Evolutionary conservation across 2,329 filamentous ascomycete genomes (phyloP).

Genomic region (Colletotrichum chlorophyti): DNA sequence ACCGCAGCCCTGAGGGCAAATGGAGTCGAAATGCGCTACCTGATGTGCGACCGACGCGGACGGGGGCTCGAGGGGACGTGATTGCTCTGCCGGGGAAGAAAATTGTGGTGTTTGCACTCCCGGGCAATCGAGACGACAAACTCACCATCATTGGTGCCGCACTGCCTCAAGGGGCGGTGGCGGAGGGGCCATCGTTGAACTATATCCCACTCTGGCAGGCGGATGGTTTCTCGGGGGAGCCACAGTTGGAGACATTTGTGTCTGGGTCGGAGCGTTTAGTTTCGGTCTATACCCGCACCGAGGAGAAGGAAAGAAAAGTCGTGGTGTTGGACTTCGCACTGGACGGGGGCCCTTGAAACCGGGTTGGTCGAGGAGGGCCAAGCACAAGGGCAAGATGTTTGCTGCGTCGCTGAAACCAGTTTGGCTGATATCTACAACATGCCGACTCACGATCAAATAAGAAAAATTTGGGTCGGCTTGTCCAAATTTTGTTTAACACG

Average conservation of each 20-base stretch:
- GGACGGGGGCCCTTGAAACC: background rate
- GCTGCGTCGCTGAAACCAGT: background rate
- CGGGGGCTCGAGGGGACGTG: constrained; percentile 17
- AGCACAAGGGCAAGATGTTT: too few species aligned
- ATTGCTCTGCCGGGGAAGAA: constrained; percentile 3
- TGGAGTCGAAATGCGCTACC: constrained; percentile 19
- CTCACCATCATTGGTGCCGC: constrained; percentile 11
- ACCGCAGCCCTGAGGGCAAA: constrained; percentile 2
- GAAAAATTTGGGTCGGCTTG: background rate
- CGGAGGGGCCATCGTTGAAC: background rate
- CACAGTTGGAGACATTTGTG: constrained; percentile 17
- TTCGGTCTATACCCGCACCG: constrained; percentile 21
- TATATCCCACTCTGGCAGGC: constrained; percentile 12
- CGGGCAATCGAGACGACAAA: constrained; percentile 17
- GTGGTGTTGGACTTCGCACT: constrained; percentile 22
- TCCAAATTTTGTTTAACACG: background rate
- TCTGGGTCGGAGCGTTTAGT: constrained; percentile 10
- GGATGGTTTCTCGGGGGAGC: constrained; percentile 24
- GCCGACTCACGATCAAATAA: background rate
- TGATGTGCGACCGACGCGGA: constrained; percentile 13
- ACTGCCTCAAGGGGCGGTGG: background rate
- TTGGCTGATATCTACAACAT: constrained; percentile 1
- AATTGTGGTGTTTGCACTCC: constrained; percentile 18
- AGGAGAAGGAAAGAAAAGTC: constrained; percentile 19
- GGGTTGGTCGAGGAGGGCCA: too few species aligned